phyloP scores from a whole-genome alignment of 306 rosid species.

The Astragalus membranaceus region DNA sequence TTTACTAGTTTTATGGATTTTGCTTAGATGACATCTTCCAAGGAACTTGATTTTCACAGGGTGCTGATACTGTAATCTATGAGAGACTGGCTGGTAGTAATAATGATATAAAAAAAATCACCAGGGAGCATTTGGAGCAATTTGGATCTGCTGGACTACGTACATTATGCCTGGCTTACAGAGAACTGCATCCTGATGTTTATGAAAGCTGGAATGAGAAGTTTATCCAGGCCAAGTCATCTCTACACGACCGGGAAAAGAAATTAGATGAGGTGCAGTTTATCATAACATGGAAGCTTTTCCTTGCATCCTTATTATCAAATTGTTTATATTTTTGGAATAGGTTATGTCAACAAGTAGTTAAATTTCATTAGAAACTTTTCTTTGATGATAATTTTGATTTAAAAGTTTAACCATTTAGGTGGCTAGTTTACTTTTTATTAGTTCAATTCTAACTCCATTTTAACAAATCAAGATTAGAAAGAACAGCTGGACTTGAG shows the following conservation, averaged over 20 bases:
- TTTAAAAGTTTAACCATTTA: background rate
- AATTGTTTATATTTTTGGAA: constrained; percentile 5
- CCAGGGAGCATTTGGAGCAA: constrained; percentile 72
- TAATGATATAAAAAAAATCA: constrained; percentile 51
- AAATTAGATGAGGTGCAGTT: constrained; percentile 85
- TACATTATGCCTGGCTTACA: constrained; percentile 91
- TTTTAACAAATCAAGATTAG: no score
- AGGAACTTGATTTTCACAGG: constrained; percentile 53
- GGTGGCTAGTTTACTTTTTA: constrained; percentile 5
- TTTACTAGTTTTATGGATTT: constrained; percentile 12
- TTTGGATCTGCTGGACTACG: constrained; percentile 90
- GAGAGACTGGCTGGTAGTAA: constrained; percentile 68
- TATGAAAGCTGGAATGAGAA: constrained; percentile 96
- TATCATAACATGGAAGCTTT: background rate
- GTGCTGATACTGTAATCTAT: constrained; percentile 85
- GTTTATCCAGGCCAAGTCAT: constrained; percentile 89
- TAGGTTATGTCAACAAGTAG: background rate
- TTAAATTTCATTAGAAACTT: background rate
- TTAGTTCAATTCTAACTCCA: background rate
- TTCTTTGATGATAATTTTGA: constrained; percentile 4
- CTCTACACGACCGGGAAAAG: constrained; percentile 89
- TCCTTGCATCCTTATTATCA: constrained; percentile 2
- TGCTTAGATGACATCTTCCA: constrained; percentile 26
- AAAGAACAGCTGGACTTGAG: no score
- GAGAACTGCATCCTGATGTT: constrained; percentile 58